Percentiles rank a stretch among this genome's conserved stretches.
These are phyloP conservation scores for Calocybe gangraenosa DNA, from an alignment of 768 basidiomycete species.

Conservation along the genomic window DNA sequence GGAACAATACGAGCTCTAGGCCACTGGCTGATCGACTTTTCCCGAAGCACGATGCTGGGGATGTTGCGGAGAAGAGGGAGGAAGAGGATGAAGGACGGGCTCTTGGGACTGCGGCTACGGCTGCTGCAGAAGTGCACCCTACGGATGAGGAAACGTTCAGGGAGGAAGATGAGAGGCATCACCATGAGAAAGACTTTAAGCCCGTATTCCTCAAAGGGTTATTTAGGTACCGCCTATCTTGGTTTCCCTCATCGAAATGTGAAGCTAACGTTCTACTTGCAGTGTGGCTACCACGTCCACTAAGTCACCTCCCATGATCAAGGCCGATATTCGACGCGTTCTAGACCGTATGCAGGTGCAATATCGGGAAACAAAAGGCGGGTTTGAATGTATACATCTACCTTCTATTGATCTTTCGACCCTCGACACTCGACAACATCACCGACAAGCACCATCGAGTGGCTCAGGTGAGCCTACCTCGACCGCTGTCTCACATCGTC, in stretches of 20 bases:
- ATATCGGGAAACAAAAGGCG: slow-evolving; percentile 84
- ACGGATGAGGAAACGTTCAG: slow-evolving; percentile 41
- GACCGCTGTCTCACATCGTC: slow-evolving; percentile 34
- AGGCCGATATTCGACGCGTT: slow-evolving; percentile 80
- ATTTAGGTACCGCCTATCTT: slow-evolving; percentile 63
- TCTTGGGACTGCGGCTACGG: background rate
- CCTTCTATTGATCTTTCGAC: slow-evolving; percentile 91
- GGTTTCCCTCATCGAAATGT: background rate
- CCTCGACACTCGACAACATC: slow-evolving; percentile 39
- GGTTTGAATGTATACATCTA: slow-evolving; percentile 94
- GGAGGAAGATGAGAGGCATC: slow-evolving; percentile 47
- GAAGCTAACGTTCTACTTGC: slow-evolving; percentile 7
- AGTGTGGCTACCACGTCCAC: slow-evolving; percentile 96
- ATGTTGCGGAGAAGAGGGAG: slow-evolving; percentile 41
- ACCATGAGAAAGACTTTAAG: slow-evolving; percentile 75
- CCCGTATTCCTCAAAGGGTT: slow-evolving; percentile 94
- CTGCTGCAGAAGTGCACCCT: slow-evolving; percentile 11
- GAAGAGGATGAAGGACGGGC: slow-evolving; percentile 32
- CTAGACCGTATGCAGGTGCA: slow-evolving; percentile 94
- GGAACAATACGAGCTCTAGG: slow-evolving; percentile 30
- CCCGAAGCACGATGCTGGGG: slow-evolving; percentile 42
- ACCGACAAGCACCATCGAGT: slow-evolving; percentile 38
- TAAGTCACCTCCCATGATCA: slow-evolving; percentile 75
- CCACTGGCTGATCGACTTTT: slow-evolving; percentile 48
- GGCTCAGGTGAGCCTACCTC: slow-evolving; percentile 46